A percentile compares a stretch with the other conserved stretches of the same genome.
Evolutionary conservation across 768 basidiomycete genomes (phyloP).

Genomic region (Podaxis sp.): DNA sequence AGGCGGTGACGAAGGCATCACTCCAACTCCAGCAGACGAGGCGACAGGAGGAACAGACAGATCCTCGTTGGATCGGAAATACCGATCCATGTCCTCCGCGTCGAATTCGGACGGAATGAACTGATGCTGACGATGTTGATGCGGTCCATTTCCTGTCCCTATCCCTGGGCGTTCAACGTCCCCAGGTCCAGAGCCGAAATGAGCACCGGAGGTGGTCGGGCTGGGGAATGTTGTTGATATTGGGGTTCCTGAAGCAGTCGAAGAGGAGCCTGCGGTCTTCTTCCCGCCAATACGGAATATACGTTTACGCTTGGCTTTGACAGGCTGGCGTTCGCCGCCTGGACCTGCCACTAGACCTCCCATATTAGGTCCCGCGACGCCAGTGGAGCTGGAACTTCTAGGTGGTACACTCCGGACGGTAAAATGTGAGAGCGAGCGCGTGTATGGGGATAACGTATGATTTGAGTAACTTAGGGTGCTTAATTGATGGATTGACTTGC

Average conservation of each 20-base stretch:
- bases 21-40: not conserved
- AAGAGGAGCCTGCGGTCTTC: conserved; percentile 19
- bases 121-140: conserved; percentile 27
- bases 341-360: conserved; percentile 24
- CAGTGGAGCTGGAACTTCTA: conserved; percentile 30
- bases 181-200: not conserved
- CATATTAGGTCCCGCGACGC: conserved; percentile 20
- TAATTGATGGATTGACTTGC: conserved; percentile 80
- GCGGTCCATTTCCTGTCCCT: not conserved
- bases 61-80: conserved; percentile 50
- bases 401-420: conserved; percentile 89
- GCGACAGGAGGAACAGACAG: not conserved
- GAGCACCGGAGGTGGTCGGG: not conserved
- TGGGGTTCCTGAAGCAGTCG: conserved; percentile 15
- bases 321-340: conserved; percentile 46
- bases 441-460: conserved; percentile 94
- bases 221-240: conserved; percentile 10
- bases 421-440: conserved; percentile 86
- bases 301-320: conserved; percentile 78
- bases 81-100: conserved; percentile 70
- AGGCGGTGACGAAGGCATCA: conserved; percentile 1
- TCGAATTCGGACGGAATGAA: conserved; percentile 48
- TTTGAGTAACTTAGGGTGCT: conserved; percentile 86
- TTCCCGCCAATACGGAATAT: conserved; percentile 59
- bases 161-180: not conserved